Base-by-base conservation (phyloP, 768 basidiomycete genomes). In the Trametes sanguinea region DNA sequence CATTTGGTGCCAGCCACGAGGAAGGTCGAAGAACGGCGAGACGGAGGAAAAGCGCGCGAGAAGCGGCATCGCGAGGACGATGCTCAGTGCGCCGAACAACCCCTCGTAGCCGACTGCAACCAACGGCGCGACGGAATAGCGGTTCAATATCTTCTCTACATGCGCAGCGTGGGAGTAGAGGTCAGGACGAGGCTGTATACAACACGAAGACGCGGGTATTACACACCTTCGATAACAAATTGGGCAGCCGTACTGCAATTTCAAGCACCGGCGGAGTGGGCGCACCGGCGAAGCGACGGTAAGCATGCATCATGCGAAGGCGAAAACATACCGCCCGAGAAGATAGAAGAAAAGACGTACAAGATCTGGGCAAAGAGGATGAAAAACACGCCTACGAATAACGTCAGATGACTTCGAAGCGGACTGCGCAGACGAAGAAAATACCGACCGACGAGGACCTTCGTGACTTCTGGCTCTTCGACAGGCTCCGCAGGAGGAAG, bases 71-170 rank as follows among this genome's bases (percentile, higher is more conserved):
- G 87, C 82, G 45, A 92, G 65, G 43, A 95, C 68, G 68, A 97
- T 88, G 32, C 92, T 89, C 67, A 91, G 66, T 17, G 87, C 78
- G 59, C 97, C 97, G 71, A 96, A 98, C 62, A 95, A 79, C 45
- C 97, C 97, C 76, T 99, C 97, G 64, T 83, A 92, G 27, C 95
- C 95, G 63, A 98, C 97, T 10, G 96, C 95, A 60, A 94, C 85
- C 40, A 98, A 83, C 13, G 97, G 96, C 48, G 87, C 85, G 43
- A 98, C 89, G 37, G 85, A 80, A 78, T 96, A 95, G 51, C 83
- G 84, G 70, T 85, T 79, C 89, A 98, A 88, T 68, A 98, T 95
- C 79, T 92, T 95, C 77, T 98, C 96, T 71, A 58, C 60, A 57
- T 33, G 51, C 51, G 35, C 55, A 29, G 44, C 51, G 51, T 56